phyloP scores from a whole-genome alignment of 1,284 basidiomycete species.

The Microstroma glucosiphilum region DNA sequence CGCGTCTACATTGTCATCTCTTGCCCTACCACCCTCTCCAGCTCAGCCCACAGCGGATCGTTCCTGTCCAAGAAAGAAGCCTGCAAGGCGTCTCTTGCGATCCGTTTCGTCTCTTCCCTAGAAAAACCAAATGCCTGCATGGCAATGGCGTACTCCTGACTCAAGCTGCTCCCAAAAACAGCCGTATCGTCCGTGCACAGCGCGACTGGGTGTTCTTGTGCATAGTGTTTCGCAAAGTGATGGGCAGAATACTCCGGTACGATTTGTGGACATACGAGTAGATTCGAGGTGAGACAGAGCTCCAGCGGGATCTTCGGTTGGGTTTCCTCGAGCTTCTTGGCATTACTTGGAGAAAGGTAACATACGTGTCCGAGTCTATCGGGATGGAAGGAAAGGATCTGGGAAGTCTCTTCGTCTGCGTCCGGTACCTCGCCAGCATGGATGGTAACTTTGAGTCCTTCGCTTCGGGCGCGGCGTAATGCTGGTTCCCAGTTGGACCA shows the following conservation, averaged over 20 bases:
- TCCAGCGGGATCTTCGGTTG: slow-evolving; percentile 18
- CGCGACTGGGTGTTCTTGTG: slow-evolving; percentile 7
- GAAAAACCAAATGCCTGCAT: slow-evolving; percentile 20
- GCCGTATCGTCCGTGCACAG: slow-evolving; percentile 29
- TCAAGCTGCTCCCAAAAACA: slow-evolving; percentile 23
- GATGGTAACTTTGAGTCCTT: slow-evolving; percentile 23
- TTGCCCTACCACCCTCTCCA: too few species aligned
- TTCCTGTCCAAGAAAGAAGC: not conserved
- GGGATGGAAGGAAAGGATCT: slow-evolving; percentile 23
- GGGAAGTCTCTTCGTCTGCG: slow-evolving; percentile 14
- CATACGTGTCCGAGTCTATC: slow-evolving; percentile 28
- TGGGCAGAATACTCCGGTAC: slow-evolving; percentile 12
- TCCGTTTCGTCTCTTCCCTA: slow-evolving; percentile 1
- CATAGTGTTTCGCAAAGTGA: slow-evolving; percentile 19
- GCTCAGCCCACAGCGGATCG: too few species aligned
- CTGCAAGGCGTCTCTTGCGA: not conserved
- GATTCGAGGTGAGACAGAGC: slow-evolving; percentile 28
- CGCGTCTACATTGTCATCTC: too few species aligned
- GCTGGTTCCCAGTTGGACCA: slow-evolving; percentile 15
- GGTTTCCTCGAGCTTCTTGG: slow-evolving; percentile 1
- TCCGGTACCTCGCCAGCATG: slow-evolving; percentile 24
- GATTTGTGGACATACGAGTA: slow-evolving; percentile 16
- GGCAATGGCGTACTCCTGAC: slow-evolving; percentile 23
- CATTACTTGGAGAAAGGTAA: slow-evolving; percentile 17
- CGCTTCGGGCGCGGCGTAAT: slow-evolving; percentile 10